Evolutionary conservation across 345 rosid genomes (phyloP).

Genomic region (Bruguiera sexangula): DNA sequence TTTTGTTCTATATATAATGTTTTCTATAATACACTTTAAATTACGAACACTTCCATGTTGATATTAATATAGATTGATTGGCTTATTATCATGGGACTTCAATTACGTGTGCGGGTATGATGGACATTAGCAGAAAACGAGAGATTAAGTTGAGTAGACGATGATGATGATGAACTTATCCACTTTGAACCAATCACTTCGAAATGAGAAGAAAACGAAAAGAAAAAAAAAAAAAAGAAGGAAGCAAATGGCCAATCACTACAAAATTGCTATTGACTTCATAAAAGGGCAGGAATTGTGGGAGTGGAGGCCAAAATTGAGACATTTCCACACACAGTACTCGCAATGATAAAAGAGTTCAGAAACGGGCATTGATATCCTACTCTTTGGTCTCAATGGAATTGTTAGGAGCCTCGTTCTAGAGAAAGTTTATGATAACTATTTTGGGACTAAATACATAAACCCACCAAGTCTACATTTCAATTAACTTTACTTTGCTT

Average conservation of each 20-base stretch:
- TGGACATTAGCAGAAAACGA: slow-evolving; percentile 1
- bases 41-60: too few species aligned
- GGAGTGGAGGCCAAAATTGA: slow-evolving; percentile 14
- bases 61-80: too few species aligned
- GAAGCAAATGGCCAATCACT: too few species aligned
- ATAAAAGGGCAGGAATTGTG: neutral
- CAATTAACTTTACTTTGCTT: too few species aligned
- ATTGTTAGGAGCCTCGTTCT: slow-evolving; percentile 15
- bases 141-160: slow-evolving; percentile 2
- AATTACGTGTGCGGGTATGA: neutral
- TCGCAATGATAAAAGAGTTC: slow-evolving; percentile 10
- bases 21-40: too few species aligned
- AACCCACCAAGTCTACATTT: too few species aligned
- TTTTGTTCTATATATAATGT: too few species aligned
- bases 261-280: neutral
- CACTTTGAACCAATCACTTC: slow-evolving; percentile 20
- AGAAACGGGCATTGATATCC: slow-evolving; percentile 13
- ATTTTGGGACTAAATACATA: too few species aligned
- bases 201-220: neutral
- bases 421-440: neutral
- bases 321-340: too few species aligned
- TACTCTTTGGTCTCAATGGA: slow-evolving; percentile 16
- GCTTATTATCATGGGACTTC: neutral
- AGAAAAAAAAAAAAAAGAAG: too few species aligned
- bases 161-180: slow-evolving; percentile 21